These are phyloP conservation scores for Lenzites betulinus DNA, from an alignment of 768 basidiomycete species.

Conservation along the genomic window DNA sequence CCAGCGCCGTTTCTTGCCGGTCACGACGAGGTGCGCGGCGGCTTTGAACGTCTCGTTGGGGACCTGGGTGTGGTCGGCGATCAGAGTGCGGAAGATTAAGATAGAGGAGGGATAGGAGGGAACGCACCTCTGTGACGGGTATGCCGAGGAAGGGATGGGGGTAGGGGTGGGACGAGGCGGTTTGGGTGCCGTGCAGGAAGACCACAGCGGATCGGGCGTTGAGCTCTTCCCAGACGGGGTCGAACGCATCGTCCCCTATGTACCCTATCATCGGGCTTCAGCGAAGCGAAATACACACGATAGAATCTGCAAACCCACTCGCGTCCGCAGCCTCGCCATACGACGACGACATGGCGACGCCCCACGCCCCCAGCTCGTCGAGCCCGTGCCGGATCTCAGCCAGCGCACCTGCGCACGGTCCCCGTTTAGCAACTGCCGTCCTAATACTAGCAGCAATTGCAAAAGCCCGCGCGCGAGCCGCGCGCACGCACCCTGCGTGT, in stretches of 20 bases:
- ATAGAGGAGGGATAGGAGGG: too few relatives aligned
- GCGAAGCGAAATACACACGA: neutral
- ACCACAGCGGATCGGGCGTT: conserved; percentile 59
- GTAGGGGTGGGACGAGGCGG: conserved; percentile 61
- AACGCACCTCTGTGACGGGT: conserved; percentile 63
- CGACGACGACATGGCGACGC: conserved; percentile 66
- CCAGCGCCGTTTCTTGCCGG: conserved; percentile 67
- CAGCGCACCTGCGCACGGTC: conserved; percentile 48
- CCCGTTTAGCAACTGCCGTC: too few relatives aligned
- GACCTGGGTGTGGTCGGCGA: conserved; percentile 47
- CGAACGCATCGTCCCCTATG: conserved; percentile 63
- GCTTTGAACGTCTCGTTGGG: conserved; percentile 85
- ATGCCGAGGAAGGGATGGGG: conserved; percentile 67
- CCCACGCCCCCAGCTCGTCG: conserved; percentile 63
- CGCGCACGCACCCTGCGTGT: neutral
- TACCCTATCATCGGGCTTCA: conserved; percentile 46
- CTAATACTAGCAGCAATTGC: too few relatives aligned
- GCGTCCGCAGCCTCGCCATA: conserved; percentile 58
- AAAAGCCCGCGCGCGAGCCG: too few relatives aligned
- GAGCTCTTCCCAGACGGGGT: conserved; percentile 72
- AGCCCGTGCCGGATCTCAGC: conserved; percentile 61
- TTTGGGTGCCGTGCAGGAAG: conserved; percentile 74
- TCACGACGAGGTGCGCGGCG: conserved; percentile 74
- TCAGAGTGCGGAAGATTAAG: neutral
- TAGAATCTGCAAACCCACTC: conserved; percentile 40